Base-by-base conservation (phyloP, 2,329 filamentous ascomycete genomes). In the Calonectria crousiana region DNA sequence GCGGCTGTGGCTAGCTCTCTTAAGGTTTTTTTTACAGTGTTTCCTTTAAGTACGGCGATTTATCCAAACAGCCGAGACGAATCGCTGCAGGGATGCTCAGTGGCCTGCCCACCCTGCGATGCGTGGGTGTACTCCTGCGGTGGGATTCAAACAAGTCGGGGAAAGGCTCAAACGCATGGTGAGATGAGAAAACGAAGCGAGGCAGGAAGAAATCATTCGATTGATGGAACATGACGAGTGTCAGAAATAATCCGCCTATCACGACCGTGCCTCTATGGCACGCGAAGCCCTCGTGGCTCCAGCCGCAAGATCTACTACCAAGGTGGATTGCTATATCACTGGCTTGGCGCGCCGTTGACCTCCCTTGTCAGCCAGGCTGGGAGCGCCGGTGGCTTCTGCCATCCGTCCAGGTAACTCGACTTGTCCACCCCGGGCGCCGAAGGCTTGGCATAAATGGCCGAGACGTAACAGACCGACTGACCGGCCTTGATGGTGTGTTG, bases 391-490 rank as follows among this genome's bases (percentile, higher is more conserved):
- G 87, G 87, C 74, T 85, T 86, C 56, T 90, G 87, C 93, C 93
- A 95, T 14, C 90, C 90, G 76, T 89, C 85, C 66, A 91, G 86
- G 85, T 92, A 94, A 69, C 83, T 87, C 73, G 85, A 83, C 78
- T 84, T 88, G 77, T 87, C 86, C 1, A 91, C 87, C 28, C 89
- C 88, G 26, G 87, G 85, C 13, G 88, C 89, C 9, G 87, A 86
- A 0, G 93, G 93, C 83, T 94, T 89, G 23, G 93, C 94, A 85
- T 93, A 95, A 36, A 96, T 90, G 5, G 89, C 94, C 14, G 92
- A 92, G 4, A 93, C 88, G 81, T 94, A 94, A 92, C 92, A 95
- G 47, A 86, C 88, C 34, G 87, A 88, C 78, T 90, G 86, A 0
- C 90, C 92, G 56, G 87, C 86, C 68, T 86, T 85, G 44, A 95